Base-by-base conservation (phyloP, 305 asterid species). In the Solanum hybrid region DNA sequence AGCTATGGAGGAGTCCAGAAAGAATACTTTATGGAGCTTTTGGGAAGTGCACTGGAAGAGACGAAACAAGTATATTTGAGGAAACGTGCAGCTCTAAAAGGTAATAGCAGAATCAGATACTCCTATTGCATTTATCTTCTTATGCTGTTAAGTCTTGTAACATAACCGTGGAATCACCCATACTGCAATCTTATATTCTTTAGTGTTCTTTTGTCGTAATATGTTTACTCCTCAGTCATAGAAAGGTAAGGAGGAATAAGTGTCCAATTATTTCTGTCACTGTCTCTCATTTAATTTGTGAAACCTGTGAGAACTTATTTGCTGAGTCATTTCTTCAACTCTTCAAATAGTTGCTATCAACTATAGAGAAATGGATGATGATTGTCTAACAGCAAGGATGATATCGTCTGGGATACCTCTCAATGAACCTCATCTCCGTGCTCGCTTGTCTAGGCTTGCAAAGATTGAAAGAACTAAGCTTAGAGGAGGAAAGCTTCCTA, bases 1-100 rank as follows among this genome's bases (percentile, higher is more conserved):
- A 92, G 91, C 89, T 94, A 92, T 75, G 97, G 97, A 46, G 95
- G 94, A 38, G 94, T 95, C 89, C 96, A 95, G 22, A 90, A 78
- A 88, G 93, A 92, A 34, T 92, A 91, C 89, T 95, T 95, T 89
- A 88, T 93, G 46, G 90, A 92, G 88, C 81, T 93, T 91, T 92
- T 94, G 85, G 86, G 10, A 27, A 84, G 89, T 85, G 93, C 95
- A 79, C 90, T 94, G 89, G 95, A 92, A 88, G 96, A 94, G 86
- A 90, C 93, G 37, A 93, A 72, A 71, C 93, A 88, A 78, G 90
- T 94, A 88, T 94, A 91, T 92, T 86, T 93, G 34, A 82, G 89
- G 40, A 92, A 36, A 89, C 93, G 91, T 31, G 94, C 94, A 85
- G 98, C 98, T 72, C 86, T 95, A 36, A 94, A 91, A 92, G 98